Percentiles rank a stretch among this genome's conserved stretches.
phyloP scores from a whole-genome alignment of 257 asterid species.

The Scutellaria barbata region DNA sequence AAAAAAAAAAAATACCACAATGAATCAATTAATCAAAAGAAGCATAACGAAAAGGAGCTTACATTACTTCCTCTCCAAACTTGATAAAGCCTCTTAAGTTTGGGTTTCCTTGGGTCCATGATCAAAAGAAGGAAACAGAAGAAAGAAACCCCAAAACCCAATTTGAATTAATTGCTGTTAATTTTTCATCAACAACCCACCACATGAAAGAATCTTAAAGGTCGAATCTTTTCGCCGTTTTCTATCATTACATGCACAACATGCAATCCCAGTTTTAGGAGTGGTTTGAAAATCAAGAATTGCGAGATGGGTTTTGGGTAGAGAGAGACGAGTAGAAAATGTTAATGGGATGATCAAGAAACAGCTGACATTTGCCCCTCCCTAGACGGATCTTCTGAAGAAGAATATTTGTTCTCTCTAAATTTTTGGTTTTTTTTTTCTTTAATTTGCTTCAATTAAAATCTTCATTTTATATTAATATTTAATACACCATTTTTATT shows the following conservation, averaged over 20 bases:
- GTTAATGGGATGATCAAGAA: conserved; percentile 47
- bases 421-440: conserved; percentile 2
- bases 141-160: conserved; percentile 40
- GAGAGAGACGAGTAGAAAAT: conserved; percentile 22
- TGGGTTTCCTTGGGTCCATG: conserved; percentile 62
- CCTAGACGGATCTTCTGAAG: conserved; percentile 51
- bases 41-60: conserved; percentile 35
- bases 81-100: conserved; percentile 64
- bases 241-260: conserved; percentile 39
- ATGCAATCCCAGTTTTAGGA: conserved; percentile 37
- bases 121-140: neutral
- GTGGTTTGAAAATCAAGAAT: conserved; percentile 46
- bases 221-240: conserved; percentile 37
- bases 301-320: conserved; percentile 38
- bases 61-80: conserved; percentile 89
- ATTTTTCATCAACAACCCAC: conserved; percentile 35
- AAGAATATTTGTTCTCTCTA: conserved; percentile 35
- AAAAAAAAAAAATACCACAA: neutral
- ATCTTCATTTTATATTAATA: no score
- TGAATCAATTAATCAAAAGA: conserved; percentile 5
- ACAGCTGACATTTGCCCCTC: conserved; percentile 45
- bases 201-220: conserved; percentile 33
- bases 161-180: neutral
- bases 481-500: no score
- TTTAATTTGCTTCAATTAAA: neutral